These are phyloP conservation scores for Fusarium nodosum DNA, from an alignment of 2,329 filamentous ascomycete genomes.

Conservation along the genomic window DNA sequence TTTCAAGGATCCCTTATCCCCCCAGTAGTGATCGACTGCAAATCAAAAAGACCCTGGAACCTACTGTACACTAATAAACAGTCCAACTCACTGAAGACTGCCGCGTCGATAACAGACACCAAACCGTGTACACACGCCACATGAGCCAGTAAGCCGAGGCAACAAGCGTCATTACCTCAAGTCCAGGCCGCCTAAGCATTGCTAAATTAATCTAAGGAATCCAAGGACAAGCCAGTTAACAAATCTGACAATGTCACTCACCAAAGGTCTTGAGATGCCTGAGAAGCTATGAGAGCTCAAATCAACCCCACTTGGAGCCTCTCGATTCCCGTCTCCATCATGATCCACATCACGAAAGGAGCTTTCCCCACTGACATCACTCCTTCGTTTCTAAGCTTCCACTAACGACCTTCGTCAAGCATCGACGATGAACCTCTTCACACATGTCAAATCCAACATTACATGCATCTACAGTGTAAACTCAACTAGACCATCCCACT, in stretches of 20 bases:
- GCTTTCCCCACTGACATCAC: conserved; percentile 38
- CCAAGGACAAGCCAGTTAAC: not conserved
- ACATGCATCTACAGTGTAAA: conserved; percentile 3
- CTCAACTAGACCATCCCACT: conserved; percentile 1
- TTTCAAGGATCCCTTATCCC: conserved; percentile 9
- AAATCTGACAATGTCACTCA: not conserved
- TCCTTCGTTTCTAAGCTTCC: not conserved
- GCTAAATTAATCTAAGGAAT: not conserved
- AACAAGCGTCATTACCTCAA: conserved; percentile 3
- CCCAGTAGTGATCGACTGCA: conserved; percentile 15
- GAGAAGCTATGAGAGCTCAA: too few species aligned
- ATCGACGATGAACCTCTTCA: conserved; percentile 10
- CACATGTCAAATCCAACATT: not conserved
- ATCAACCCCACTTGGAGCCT: conserved; percentile 32
- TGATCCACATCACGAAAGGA: conserved; percentile 24
- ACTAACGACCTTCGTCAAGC: conserved; percentile 14
- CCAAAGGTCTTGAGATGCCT: not conserved
- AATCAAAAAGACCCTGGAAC: conserved; percentile 32
- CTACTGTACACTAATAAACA: conserved; percentile 2
- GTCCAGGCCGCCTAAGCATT: not conserved
- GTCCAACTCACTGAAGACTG: not conserved
- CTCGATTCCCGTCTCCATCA: conserved; percentile 15
- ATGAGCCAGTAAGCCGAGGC: conserved; percentile 27
- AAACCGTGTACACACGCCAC: conserved; percentile 18
- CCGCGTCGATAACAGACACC: conserved; percentile 1